Evolutionary conservation across 73 alveolate genomes (phyloP), one percentile per base, ranked within the genome.

Genomic region (Tetrahymena thermophila): DNA sequence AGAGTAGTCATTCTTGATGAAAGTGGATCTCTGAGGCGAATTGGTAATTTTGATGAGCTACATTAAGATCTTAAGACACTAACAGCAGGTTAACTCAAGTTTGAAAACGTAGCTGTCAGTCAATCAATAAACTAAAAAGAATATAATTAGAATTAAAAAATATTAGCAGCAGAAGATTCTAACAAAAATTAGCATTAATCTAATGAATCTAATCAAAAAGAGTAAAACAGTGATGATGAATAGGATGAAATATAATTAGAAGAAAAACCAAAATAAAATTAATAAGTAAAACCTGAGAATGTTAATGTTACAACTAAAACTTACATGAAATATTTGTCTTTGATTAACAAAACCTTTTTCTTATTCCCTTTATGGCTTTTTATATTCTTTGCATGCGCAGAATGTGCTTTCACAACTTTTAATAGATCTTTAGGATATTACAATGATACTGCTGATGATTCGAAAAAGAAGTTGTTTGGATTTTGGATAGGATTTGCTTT

Each of bases 1-100:
- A 96, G 89, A 57, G 55, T 97, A 19, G 40, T 97, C n/a, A 84
- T 97, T 19, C 42, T 97, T 17, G 96, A 97, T 35, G 94, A 94
- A 56, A 98, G 97, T 1, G 58, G 56, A 10, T 71, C 89, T 71
- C 40, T 71, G 4, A 71, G 13, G 31, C 13, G 23, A 28, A 71
- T 71, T 4, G 89, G 89, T 71, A 31, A 28, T 71, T 71, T 71
- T 71, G 89, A 71, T 19, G 89, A 71, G 23, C n/a, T 71, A 17
- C 37, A 71, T 71, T 25, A 25, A 25, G 89, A 71, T 71, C 37
- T 71, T 0, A 71, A 28, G 37, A 71, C 35, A 7, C 31, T 71
- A 19, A 31, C 89, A 7, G 89, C 89, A n/a, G 89, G 89, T n/a
- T 31, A 71, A 71, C 89, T 71, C 35, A 71, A 71, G n/a, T 71